Base-by-base conservation (phyloP, 495 filamentous ascomycete genomes). In the Aspergillus biplanus region DNA sequence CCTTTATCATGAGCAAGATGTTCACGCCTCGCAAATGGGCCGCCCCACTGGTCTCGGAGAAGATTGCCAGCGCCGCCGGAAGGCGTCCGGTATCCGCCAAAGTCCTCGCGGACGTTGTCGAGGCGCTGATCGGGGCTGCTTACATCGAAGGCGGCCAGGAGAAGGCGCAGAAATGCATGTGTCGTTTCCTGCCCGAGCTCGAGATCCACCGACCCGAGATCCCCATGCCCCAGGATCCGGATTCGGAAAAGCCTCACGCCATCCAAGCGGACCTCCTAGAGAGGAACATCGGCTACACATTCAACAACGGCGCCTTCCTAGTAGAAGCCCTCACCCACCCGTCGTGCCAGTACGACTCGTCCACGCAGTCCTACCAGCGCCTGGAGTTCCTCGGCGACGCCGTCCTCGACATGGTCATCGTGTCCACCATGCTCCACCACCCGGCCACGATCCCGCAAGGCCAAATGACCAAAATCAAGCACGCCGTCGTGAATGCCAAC, bases 301-400 rank as follows among this genome's bases (percentile, higher is more conserved):
- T 97, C 78, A 79, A 65, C 0, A 87, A 92, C 63, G 85, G 86
- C 58, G 67, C 81, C 11, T 80, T 97, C 2, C 79, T 97, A n/a
- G 68, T 90, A 16, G 93, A 97, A 76, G 91, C 93, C 3, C 79
- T 96, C 34, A 97, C 93, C 0, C 95, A 97, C 70, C 78, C 88
- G 0, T 96, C 92, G 3, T 91, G 83, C 66, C 78, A 75, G 39
- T 73, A 77, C 47, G 78, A 85, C 57, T 68, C 73, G n/a, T 70
- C 72, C 7, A 75, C 76, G 1, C 78, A 85, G 37, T 93, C 89
- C 7, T 91, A 96, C 71, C 90, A 98, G 65, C 87, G 93, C 0
- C 82, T 97, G 13, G 95, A 99, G 71, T 98, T 92, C 72, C 81
- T 97, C 0, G 95, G 95, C 7, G 95, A 99, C 68, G 83, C 92